Conservation (phyloP, 768 basidiomycete species). For the Lactarius quietus region DNA sequence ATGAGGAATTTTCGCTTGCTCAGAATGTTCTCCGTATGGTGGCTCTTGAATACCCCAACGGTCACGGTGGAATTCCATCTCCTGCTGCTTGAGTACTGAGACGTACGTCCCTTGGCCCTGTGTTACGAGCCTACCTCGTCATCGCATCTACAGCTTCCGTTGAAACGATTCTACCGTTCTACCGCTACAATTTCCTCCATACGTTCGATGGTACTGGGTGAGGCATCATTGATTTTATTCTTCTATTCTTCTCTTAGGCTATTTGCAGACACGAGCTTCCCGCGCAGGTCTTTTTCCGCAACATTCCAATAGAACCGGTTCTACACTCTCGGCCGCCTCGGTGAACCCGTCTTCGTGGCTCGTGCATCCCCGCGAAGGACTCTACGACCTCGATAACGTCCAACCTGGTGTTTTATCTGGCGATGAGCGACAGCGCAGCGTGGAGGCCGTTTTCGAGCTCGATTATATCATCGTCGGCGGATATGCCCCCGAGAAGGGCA, state of each 20-base stretch:
- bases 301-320: slow-evolving; percentile 83
- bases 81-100: no score
- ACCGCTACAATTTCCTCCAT: slow-evolving; percentile 68
- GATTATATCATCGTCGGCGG: slow-evolving; percentile 94
- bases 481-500: slow-evolving; percentile 73
- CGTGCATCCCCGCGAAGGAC: slow-evolving; percentile 81
- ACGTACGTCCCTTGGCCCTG: no score
- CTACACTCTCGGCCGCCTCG: slow-evolving; percentile 91
- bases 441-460: slow-evolving; percentile 80
- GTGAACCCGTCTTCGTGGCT: slow-evolving; percentile 91
- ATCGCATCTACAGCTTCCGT: no score
- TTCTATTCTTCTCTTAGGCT: neutral
- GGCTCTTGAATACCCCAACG: no score
- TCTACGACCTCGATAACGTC: slow-evolving; percentile 95
- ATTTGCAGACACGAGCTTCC: slow-evolving; percentile 51
- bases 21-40: no score
- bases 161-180: no score
- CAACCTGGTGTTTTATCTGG: slow-evolving; percentile 65
- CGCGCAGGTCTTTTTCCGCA: slow-evolving; percentile 58
- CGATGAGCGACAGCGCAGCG: slow-evolving; percentile 47
- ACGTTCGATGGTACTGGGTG: slow-evolving; percentile 71
- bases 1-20: no score
- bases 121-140: no score
- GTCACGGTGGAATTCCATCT: no score
- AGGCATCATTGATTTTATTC: slow-evolving; percentile 28